Percentiles rank a stretch among this genome's conserved stretches.
These are phyloP conservation scores for Tinospora cordifolia DNA, from an alignment of 164 flowering plant genomes.

Conservation along the genomic window DNA sequence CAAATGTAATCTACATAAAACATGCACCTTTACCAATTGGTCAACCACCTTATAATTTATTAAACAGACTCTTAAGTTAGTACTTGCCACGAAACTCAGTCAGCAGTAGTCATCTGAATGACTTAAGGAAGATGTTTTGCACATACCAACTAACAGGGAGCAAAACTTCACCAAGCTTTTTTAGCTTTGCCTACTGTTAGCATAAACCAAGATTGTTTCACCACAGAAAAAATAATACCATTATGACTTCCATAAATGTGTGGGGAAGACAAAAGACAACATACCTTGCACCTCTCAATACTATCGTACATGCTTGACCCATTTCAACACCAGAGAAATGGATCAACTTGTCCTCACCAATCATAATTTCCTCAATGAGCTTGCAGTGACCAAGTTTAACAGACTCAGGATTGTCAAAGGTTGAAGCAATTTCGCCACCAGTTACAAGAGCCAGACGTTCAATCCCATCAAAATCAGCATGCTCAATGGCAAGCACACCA, in stretches of 20 bases:
- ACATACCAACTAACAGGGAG: too few relatives aligned
- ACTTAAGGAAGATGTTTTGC: too few relatives aligned
- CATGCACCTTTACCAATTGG: too few relatives aligned
- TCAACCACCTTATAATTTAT: too few relatives aligned
- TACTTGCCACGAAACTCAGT: too few relatives aligned
- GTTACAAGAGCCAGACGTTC: constrained; percentile 92
- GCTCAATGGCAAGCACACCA: constrained; percentile 95
- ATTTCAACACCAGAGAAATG: constrained; percentile 94
- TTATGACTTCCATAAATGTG: neutral
- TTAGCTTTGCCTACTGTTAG: too few relatives aligned
- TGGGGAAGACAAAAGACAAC: neutral
- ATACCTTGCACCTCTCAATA: constrained; percentile 96
- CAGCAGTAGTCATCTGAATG: too few relatives aligned
- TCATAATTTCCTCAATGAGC: constrained; percentile 97
- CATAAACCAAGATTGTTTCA: neutral
- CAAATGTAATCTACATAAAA: too few relatives aligned
- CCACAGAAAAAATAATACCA: neutral
- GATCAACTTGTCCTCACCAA: constrained; percentile 93
- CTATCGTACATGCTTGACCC: constrained; percentile 99
- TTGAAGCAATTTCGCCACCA: constrained; percentile 98
- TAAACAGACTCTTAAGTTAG: too few relatives aligned
- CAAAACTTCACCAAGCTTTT: too few relatives aligned
- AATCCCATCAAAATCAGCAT: constrained; percentile 99
- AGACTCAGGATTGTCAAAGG: constrained; percentile 97
- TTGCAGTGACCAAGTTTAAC: constrained; percentile 97